Evolutionary conservation across 2,329 filamentous ascomycete genomes (phyloP).

Genomic region (Pestalotiopsis sp.): DNA sequence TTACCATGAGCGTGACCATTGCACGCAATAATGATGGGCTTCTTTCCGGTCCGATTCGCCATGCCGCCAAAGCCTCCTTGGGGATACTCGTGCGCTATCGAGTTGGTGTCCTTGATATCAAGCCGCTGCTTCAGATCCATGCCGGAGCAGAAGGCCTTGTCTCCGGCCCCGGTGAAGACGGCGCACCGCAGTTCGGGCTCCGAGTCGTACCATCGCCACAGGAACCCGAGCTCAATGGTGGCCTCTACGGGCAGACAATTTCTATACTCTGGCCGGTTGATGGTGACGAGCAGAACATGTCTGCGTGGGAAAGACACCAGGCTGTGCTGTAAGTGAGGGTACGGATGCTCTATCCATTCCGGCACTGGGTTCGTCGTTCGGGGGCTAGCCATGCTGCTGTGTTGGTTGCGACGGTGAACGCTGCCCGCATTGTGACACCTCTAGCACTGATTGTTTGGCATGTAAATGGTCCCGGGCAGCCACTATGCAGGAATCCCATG

Average conservation of each 20-base stretch:
- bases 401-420: not conserved
- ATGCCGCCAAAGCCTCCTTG: constrained; percentile 34
- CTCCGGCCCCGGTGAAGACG: constrained; percentile 51
- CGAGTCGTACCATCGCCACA: constrained; percentile 52
- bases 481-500: not conserved
- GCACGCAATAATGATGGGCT: constrained; percentile 31
- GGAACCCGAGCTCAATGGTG: constrained; percentile 38
- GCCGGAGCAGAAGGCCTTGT: constrained; percentile 52
- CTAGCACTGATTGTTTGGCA: no score
- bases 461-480: no score
- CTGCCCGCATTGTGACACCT: no score
- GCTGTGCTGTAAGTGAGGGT: constrained; percentile 31
- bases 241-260: constrained; percentile 40
- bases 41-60: constrained; percentile 33
- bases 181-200: constrained; percentile 49
- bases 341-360: constrained; percentile 32
- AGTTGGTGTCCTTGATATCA: constrained; percentile 26
- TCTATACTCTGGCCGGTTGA: constrained; percentile 41
- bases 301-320: constrained; percentile 40
- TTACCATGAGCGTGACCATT: constrained; percentile 32
- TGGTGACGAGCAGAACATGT: constrained; percentile 42
- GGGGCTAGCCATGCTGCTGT: constrained; percentile 20
- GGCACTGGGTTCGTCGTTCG: constrained; percentile 29
- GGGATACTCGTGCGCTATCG: constrained; percentile 32
- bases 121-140: constrained; percentile 52